Conservation (phyloP, 768 basidiomycete genomes). For the Boletus bicolor region DNA sequence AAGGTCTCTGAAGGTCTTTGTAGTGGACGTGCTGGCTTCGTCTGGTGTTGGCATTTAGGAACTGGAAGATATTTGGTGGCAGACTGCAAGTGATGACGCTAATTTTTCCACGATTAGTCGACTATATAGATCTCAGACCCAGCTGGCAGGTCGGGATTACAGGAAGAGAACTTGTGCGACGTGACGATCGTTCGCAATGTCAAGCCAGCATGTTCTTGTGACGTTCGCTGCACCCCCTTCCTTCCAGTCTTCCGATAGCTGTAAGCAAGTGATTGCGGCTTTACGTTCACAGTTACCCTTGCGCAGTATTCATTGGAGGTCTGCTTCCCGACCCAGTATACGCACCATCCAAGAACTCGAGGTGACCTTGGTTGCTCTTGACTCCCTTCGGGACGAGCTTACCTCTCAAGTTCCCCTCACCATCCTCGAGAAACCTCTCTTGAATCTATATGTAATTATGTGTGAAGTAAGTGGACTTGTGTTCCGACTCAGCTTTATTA, state of each 20-base stretch:
- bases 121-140: background rate
- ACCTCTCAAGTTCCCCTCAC: constrained; percentile 73
- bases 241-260: constrained; percentile 67
- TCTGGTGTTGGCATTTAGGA: constrained; percentile 58
- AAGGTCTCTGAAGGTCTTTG: constrained; percentile 70
- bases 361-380: constrained; percentile 67
- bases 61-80: background rate
- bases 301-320: constrained; percentile 91
- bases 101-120: constrained; percentile 14
- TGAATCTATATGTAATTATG: constrained; percentile 81
- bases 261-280: constrained; percentile 65
- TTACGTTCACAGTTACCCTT: constrained; percentile 76
- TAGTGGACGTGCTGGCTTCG: constrained; percentile 50
- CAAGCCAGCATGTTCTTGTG: constrained; percentile 55
- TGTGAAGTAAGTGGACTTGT: constrained; percentile 69
- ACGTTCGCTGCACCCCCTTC: constrained; percentile 64
- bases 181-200: constrained; percentile 21
- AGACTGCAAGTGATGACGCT: background rate
- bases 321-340: constrained; percentile 61
- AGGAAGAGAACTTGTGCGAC: background rate
- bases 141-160: too few species aligned
- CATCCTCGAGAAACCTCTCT: constrained; percentile 79
- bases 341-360: constrained; percentile 89
- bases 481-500: constrained; percentile 4
- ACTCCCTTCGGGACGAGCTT: constrained; percentile 67